Evolutionary conservation across 306 rosid genomes (phyloP), one percentile per base, ranked within the genome.

Genomic region (Leucaena leucocephala): DNA sequence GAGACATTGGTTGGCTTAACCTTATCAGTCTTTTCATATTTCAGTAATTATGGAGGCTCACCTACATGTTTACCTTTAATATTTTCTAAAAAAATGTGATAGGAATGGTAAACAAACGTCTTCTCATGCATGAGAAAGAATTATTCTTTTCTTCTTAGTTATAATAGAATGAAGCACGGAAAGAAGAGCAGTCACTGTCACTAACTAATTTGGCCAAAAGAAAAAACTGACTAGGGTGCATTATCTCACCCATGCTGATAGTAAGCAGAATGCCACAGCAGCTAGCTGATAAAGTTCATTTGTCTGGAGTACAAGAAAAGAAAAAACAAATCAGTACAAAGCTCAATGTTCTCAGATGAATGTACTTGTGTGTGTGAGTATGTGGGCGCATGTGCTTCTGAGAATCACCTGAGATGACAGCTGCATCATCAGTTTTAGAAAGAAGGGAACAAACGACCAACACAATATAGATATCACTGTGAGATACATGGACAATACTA

Each of bases 261-360:
- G 74, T 79, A 96, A 86, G 89, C 99, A 96, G 84, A 96, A 96
- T 79, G 99, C 99, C 92, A 96, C 98, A 52, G 95, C 97, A 83
- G 99, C 99, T 79, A 96, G 97, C 89, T 96, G 98, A 84, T 90
- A 93, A 46, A 96, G 97, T 83, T 95, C 98, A 86, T 95, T 95
- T 79, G 98, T 95, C 98, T 95, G 98, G 61, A 82, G 78, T 81
- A 85, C 57, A 81, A 62, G 82, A 76, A 57, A 83, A 76, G 64
- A 48, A 61, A 46, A 72, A 67, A 63, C 50, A 80, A 80, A 46
- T 54, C 76, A 43, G 9, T 27, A 77, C 77, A 54, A 70, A 76
- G 82, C 34, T 27, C 77, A 54, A 75, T 79, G 57, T 81, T 83
- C 42, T 67, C 65, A 75, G 42, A 83, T 74, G 50, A 68, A 74